These are phyloP conservation scores for Dalbergia oliveri DNA, from an alignment of 306 rosid genomes.

Conservation along the genomic window DNA sequence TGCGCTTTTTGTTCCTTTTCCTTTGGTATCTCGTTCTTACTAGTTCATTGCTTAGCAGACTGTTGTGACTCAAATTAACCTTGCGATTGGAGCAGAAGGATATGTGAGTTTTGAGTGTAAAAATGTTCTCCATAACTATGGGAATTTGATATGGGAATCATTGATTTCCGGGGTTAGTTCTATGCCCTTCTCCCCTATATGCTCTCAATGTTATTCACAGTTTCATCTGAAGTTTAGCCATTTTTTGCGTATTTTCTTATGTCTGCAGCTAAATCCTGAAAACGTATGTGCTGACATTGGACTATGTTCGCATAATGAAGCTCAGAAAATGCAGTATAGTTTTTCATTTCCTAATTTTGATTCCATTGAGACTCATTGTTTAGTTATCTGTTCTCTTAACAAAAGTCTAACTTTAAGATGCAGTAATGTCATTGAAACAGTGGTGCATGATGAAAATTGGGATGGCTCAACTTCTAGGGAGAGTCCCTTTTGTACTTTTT, in stretches of 20 bases:
- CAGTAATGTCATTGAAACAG: conserved; percentile 68
- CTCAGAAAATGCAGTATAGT: conserved; percentile 51
- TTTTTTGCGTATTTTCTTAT: conserved; percentile 33
- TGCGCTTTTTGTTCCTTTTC: conserved; percentile 1
- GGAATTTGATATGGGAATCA: conserved; percentile 69
- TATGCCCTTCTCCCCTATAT: conserved; percentile 14
- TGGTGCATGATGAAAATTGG: conserved; percentile 53
- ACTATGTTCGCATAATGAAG: conserved; percentile 54
- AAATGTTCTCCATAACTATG: conserved; percentile 64
- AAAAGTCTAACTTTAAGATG: conserved; percentile 43
- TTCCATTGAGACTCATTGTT: conserved; percentile 13
- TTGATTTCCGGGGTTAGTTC: conserved; percentile 67
- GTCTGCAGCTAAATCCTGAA: conserved; percentile 68
- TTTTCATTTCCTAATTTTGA: conserved; percentile 39
- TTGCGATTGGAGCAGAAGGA: conserved; percentile 82
- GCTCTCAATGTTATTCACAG: not conserved
- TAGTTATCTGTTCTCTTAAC: conserved; percentile 34
- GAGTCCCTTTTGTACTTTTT: conserved; percentile 62
- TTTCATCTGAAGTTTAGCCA: conserved; percentile 32
- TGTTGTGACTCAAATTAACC: conserved; percentile 79
- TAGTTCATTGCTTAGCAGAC: conserved; percentile 53
- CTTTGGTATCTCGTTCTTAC: conserved; percentile 33
- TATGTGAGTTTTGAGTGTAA: conserved; percentile 71
- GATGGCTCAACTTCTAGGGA: conserved; percentile 47
- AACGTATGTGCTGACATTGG: conserved; percentile 64